phyloP scores from a whole-genome alignment of 805 yeast species.

The Pichia rugopelliculosa region DNA sequence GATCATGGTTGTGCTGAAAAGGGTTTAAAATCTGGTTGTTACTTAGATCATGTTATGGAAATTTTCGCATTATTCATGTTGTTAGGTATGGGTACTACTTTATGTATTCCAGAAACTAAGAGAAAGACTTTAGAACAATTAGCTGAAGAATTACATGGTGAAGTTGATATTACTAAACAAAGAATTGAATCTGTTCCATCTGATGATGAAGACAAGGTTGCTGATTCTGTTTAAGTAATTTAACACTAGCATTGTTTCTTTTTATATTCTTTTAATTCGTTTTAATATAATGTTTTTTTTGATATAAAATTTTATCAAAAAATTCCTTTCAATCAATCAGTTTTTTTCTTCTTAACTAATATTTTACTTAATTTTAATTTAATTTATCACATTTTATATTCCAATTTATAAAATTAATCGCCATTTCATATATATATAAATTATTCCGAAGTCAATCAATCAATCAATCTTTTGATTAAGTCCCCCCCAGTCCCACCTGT shows the following conservation, averaged over 20 bases:
- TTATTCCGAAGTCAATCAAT: too few relatives aligned
- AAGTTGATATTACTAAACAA: constrained; percentile 38
- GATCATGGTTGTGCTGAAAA: constrained; percentile 66
- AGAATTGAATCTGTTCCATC: constrained; percentile 17
- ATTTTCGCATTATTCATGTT: constrained; percentile 89
- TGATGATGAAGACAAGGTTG: constrained; percentile 23
- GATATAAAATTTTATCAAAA: too few relatives aligned
- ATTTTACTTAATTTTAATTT: too few relatives aligned
- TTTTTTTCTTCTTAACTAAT: too few relatives aligned
- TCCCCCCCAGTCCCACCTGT: too few relatives aligned
- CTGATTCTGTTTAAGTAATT: constrained; percentile 13
- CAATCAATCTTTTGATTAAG: too few relatives aligned
- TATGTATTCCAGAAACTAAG: constrained; percentile 83
- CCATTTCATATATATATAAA: too few relatives aligned
- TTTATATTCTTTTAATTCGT: neutral
- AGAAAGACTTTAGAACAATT: constrained; percentile 83
- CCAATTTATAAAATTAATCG: too few relatives aligned
- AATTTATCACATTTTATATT: too few relatives aligned
- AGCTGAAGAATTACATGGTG: constrained; percentile 75
- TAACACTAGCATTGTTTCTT: neutral
- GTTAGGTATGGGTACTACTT: constrained; percentile 56
- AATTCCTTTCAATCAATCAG: too few relatives aligned
- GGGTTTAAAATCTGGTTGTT: constrained; percentile 49
- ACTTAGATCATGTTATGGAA: constrained; percentile 87
- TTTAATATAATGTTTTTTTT: neutral